Conservation (phyloP, 371 early-diverging fungal species). For the Synchytrium microbalum region DNA sequence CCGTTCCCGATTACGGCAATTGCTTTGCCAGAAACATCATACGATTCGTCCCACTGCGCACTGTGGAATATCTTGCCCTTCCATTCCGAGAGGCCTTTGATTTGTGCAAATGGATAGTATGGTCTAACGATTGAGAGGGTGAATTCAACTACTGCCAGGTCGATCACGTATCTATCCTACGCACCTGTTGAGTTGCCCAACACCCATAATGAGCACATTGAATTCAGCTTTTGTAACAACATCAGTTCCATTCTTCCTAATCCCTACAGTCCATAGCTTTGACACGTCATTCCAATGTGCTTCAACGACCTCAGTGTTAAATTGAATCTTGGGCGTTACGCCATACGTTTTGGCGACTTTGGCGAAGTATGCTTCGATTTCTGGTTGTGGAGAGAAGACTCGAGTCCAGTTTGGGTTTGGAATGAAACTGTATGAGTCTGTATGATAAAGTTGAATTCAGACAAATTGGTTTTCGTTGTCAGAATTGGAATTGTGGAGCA, state of each 20-base stretch:
- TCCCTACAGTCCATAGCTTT: conserved; percentile 42
- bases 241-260: too few species aligned
- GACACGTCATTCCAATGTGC: conserved; percentile 37
- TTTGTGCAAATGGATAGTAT: conserved; percentile 35
- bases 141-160: not conserved
- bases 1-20: conserved; percentile 34
- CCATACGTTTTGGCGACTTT: conserved; percentile 41
- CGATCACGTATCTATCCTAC: not conserved
- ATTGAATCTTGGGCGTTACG: conserved; percentile 38
- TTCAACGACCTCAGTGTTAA: too few species aligned
- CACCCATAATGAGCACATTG: not conserved
- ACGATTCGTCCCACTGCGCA: conserved; percentile 22
- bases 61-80: conserved; percentile 30
- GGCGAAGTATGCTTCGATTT: conserved; percentile 46
- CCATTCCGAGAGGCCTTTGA: conserved; percentile 30
- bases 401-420: conserved; percentile 41
- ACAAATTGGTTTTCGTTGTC: not conserved
- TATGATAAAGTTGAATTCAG: not conserved
- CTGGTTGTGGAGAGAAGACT: conserved; percentile 33
- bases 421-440: too few species aligned
- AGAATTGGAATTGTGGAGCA: conserved; percentile 35
- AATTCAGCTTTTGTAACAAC: too few species aligned
- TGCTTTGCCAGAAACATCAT: conserved; percentile 13
- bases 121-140: conserved; percentile 10
- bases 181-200: not conserved